Evolutionary conservation across 2,329 filamentous ascomycete species (phyloP).

Genomic region (Clonostachys rosea): DNA sequence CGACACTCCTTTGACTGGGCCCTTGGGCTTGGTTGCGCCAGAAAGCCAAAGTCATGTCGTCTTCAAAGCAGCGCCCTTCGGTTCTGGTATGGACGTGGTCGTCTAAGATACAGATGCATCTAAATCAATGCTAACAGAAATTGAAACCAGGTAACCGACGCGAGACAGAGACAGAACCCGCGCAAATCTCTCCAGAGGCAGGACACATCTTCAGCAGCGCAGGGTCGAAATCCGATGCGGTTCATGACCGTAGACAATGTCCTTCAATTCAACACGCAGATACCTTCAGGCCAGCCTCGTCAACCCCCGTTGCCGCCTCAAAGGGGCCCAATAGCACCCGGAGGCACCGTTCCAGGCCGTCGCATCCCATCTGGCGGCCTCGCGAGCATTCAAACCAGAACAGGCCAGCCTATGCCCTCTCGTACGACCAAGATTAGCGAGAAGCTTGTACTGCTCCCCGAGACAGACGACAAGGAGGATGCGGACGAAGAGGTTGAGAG

Average conservation of each 20-base stretch:
- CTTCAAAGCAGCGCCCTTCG: constrained; percentile 52
- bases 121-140: neutral
- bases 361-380: constrained; percentile 28
- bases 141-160: constrained; percentile 25
- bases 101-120: neutral
- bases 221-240: constrained; percentile 49
- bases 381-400: constrained; percentile 32
- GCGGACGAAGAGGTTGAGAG: constrained; percentile 47
- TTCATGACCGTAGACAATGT: constrained; percentile 93
- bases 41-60: constrained; percentile 24
- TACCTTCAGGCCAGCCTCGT: constrained; percentile 89
- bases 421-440: constrained; percentile 92
- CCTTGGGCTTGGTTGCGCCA: too few species aligned
- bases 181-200: constrained; percentile 24
- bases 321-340: constrained; percentile 11
- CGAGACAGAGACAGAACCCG: constrained; percentile 25
- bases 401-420: constrained; percentile 64
- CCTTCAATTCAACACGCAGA: constrained; percentile 88
- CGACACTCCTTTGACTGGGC: too few species aligned
- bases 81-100: constrained; percentile 44
- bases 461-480: constrained; percentile 61
- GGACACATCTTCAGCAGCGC: constrained; percentile 18
- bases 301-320: constrained; percentile 51
- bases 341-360: constrained; percentile 10
- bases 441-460: constrained; percentile 91